These are phyloP conservation scores for Saksenaea vasiformis DNA, from an alignment of 371 early-diverging fungal species.

Conservation along the genomic window DNA sequence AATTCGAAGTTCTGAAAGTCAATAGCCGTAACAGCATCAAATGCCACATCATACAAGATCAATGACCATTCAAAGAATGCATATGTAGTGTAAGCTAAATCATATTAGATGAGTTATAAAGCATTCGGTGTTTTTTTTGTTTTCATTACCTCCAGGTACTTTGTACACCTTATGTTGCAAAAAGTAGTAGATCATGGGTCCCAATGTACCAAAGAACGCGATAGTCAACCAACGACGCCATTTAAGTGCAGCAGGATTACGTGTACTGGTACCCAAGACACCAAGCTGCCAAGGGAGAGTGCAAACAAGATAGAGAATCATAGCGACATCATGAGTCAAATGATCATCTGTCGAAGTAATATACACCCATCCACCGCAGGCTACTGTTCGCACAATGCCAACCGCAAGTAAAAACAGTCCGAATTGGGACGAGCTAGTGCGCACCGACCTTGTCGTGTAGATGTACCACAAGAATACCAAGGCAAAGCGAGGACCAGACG, in stretches of 20 bases:
- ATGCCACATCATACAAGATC: conserved; percentile 78
- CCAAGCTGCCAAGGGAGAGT: conserved; percentile 79
- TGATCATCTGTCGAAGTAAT: conserved; percentile 83
- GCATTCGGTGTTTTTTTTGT: neutral
- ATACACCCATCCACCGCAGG: conserved; percentile 84
- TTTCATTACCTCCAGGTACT: conserved; percentile 63
- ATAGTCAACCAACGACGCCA: conserved; percentile 47
- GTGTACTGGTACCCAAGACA: conserved; percentile 47
- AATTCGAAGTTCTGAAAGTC: conserved; percentile 69
- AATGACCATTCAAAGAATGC: conserved; percentile 86
- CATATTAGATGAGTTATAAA: neutral
- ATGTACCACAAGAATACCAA: conserved; percentile 70
- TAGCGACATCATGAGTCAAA: conserved; percentile 77
- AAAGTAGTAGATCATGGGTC: conserved; percentile 79
- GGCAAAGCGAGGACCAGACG: conserved; percentile 70
- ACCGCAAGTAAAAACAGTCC: conserved; percentile 63
- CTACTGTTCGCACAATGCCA: conserved; percentile 70
- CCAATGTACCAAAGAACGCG: conserved; percentile 68
- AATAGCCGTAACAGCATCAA: conserved; percentile 71
- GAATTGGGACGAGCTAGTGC: conserved; percentile 47
- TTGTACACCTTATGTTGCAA: conserved; percentile 76
- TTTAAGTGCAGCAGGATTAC: conserved; percentile 29
- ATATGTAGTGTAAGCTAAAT: conserved; percentile 75
- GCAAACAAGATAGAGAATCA: conserved; percentile 74
- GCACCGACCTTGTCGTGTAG: conserved; percentile 47